These are phyloP conservation scores for Termitomyces sp. DNA, from an alignment of 768 basidiomycete species.

Conservation along the genomic window DNA sequence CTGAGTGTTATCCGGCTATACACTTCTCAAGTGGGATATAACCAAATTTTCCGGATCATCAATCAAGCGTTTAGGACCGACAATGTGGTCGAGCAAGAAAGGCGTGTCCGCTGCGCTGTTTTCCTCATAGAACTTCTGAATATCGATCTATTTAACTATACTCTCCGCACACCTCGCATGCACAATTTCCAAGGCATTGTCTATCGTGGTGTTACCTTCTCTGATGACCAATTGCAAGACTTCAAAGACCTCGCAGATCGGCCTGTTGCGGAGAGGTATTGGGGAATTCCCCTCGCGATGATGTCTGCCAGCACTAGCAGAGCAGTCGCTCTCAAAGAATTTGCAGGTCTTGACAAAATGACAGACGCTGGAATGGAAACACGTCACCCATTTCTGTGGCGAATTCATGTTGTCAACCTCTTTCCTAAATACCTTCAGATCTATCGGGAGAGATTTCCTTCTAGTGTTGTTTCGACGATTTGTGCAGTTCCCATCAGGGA, in stretches of 20 bases:
- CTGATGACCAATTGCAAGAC: conserved; percentile 10
- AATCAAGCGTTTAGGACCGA: conserved; percentile 10
- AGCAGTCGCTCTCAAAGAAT: conserved; percentile 8
- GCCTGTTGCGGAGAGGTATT: conserved; percentile 10
- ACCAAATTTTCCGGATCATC: conserved; percentile 11
- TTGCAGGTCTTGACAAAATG: conserved; percentile 4
- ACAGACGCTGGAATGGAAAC: neutral
- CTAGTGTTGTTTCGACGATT: conserved; percentile 12
- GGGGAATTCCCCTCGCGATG: conserved; percentile 13
- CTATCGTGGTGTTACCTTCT: conserved; percentile 9
- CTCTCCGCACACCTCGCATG: neutral
- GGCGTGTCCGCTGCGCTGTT: conserved; percentile 7
- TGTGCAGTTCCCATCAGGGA: conserved; percentile 11
- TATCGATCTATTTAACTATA: conserved; percentile 13
- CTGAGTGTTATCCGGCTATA: conserved; percentile 11
- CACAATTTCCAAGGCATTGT: conserved; percentile 10
- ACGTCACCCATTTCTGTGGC: conserved; percentile 10
- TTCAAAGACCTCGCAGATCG: conserved; percentile 6
- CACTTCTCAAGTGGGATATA: conserved; percentile 10
- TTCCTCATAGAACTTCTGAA: conserved; percentile 14
- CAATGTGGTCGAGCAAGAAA: conserved; percentile 8
- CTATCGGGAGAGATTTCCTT: conserved; percentile 9
- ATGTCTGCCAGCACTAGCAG: conserved; percentile 12
- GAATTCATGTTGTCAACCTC: conserved; percentile 10
- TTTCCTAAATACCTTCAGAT: conserved; percentile 3